Evolutionary conservation across 305 asterid genomes (phyloP).

Genomic region (Fraxinus greggii): DNA sequence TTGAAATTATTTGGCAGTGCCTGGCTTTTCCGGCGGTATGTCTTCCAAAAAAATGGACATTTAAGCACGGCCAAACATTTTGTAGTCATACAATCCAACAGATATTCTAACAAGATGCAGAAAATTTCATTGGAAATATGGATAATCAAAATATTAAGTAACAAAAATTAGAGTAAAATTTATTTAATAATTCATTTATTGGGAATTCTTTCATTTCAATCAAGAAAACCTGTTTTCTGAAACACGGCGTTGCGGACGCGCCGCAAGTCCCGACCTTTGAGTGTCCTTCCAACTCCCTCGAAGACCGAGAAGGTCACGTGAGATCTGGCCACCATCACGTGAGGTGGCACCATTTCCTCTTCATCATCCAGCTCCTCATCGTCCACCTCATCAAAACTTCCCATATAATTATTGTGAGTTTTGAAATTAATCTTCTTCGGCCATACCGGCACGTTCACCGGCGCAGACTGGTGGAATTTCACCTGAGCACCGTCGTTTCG

Average conservation of each 20-base stretch:
- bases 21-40: background rate
- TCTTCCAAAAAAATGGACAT: background rate
- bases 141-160: background rate
- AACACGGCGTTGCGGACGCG: constrained; percentile 81
- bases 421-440: constrained; percentile 32
- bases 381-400: constrained; percentile 41
- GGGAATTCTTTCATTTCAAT: constrained; percentile 30
- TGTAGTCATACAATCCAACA: background rate
- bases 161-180: background rate
- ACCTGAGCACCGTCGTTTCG: constrained; percentile 35
- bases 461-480: constrained; percentile 67
- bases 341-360: constrained; percentile 80
- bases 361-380: constrained; percentile 35
- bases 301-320: constrained; percentile 86
- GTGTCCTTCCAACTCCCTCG: constrained; percentile 83
- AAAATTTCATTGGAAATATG: background rate
- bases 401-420: constrained; percentile 5
- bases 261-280: constrained; percentile 81
- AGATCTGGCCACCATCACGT: constrained; percentile 78
- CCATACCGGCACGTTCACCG: constrained; percentile 73
- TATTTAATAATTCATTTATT: background rate
- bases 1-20: background rate
- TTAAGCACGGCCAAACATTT: background rate
- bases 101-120: background rate
- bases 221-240: constrained; percentile 79